These are phyloP conservation scores for Meyerozyma smithsonii DNA, from an alignment of 1,139 yeast species.

Conservation along the genomic window DNA sequence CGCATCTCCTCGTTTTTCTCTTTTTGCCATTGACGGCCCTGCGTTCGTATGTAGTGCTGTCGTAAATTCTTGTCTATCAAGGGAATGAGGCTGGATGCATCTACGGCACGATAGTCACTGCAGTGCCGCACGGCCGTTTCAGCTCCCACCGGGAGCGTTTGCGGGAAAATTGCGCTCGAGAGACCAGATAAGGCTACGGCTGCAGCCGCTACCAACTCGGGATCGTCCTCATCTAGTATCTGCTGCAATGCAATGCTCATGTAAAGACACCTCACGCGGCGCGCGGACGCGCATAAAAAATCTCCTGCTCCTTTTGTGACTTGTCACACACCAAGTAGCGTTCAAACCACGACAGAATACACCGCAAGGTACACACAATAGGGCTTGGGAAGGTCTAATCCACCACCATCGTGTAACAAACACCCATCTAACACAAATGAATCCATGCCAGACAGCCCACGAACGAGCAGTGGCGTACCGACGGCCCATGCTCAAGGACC, in stretches of 20 bases:
- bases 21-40: constrained; percentile 30
- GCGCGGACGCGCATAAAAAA: too few species aligned
- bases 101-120: background rate
- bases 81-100: background rate
- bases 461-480: background rate
- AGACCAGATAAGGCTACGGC: background rate
- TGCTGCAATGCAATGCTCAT: background rate
- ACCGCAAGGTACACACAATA: background rate
- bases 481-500: background rate
- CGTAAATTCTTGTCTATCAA: background rate
- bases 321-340: background rate
- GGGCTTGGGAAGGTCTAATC: too few species aligned
- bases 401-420: too few species aligned
- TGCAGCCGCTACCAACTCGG: background rate
- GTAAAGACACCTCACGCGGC: background rate
- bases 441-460: background rate
- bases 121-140: background rate
- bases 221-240: background rate
- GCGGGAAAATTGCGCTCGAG: background rate
- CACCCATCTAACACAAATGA: too few species aligned
- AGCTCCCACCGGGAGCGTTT: background rate
- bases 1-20: constrained; percentile 43
- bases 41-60: background rate
- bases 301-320: too few species aligned
- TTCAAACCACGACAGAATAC: background rate